Conservation (phyloP, 805 yeast genomes). For the Candida orba region DNA sequence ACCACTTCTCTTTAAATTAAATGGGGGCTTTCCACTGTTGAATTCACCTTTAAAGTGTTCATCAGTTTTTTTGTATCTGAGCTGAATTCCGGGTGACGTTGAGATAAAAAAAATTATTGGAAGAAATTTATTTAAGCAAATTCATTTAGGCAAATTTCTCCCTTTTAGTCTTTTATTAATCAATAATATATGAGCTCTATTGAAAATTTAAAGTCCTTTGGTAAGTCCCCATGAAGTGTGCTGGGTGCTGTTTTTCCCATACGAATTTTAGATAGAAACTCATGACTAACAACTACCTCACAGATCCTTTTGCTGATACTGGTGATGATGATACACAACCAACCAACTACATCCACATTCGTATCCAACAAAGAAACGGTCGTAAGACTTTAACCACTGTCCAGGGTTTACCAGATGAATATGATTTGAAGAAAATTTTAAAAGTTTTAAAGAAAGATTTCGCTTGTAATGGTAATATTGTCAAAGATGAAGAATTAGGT, state of each 20-base stretch:
- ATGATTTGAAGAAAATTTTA: conserved; percentile 88
- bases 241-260: not conserved
- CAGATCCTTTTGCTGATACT: conserved; percentile 98
- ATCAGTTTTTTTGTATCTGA: not conserved
- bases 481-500: conserved; percentile 92
- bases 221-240: conserved; percentile 28
- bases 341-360: conserved; percentile 91
- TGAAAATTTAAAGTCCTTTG: conserved; percentile 80
- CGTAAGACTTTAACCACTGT: conserved; percentile 98
- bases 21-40: not conserved
- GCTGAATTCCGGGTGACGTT: not conserved
- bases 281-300: not conserved
- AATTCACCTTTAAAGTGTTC: too few species aligned
- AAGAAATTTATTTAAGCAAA: not conserved
- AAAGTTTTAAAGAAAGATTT: conserved; percentile 95
- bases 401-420: conserved; percentile 94
- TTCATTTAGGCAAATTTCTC: too few species aligned
- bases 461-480: conserved; percentile 98
- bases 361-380: conserved; percentile 99
- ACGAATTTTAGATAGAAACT: too few species aligned
- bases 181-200: conserved; percentile 65
- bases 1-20: too few species aligned
- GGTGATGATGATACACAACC: conserved; percentile 98
- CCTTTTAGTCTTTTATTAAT: not conserved
- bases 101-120: not conserved